These are phyloP conservation scores for Candida ulmi DNA, from an alignment of 805 yeast genomes.

Conservation along the genomic window DNA sequence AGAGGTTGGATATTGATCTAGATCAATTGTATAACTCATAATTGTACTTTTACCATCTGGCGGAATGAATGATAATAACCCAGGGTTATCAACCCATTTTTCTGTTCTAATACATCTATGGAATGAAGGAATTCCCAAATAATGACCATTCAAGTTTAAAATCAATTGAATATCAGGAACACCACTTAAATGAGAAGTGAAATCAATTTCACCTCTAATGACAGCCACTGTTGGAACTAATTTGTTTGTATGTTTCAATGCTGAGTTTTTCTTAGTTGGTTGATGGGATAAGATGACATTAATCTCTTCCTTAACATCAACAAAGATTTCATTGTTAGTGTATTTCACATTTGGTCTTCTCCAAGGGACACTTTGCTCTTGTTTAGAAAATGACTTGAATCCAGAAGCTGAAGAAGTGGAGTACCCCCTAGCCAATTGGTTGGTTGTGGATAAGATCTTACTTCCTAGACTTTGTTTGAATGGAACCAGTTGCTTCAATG, in stretches of 20 bases:
- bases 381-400: constrained; percentile 2
- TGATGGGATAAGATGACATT: constrained; percentile 42
- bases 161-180: constrained; percentile 63
- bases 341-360: constrained; percentile 64
- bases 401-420: constrained; percentile 12
- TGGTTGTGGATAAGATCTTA: constrained; percentile 30
- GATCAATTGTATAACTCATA: constrained; percentile 58
- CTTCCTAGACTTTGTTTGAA: constrained; percentile 28
- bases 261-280: constrained; percentile 17
- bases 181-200: constrained; percentile 71
- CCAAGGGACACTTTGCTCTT: constrained; percentile 53
- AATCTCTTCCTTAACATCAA: constrained; percentile 70
- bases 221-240: constrained; percentile 41
- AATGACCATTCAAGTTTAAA: constrained; percentile 41
- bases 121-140: constrained; percentile 54
- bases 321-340: constrained; percentile 78
- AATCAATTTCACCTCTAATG: constrained; percentile 58
- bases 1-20: constrained; percentile 24
- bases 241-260: constrained; percentile 10
- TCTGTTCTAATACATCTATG: constrained; percentile 63
- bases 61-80: constrained; percentile 64
- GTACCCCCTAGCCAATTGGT: constrained; percentile 23
- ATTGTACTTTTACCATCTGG: constrained; percentile 76
- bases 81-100: constrained; percentile 43
- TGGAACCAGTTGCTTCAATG: constrained; percentile 66